These are phyloP conservation scores for Xylaria telfairii DNA, from an alignment of 495 filamentous ascomycete species.

Conservation along the genomic window DNA sequence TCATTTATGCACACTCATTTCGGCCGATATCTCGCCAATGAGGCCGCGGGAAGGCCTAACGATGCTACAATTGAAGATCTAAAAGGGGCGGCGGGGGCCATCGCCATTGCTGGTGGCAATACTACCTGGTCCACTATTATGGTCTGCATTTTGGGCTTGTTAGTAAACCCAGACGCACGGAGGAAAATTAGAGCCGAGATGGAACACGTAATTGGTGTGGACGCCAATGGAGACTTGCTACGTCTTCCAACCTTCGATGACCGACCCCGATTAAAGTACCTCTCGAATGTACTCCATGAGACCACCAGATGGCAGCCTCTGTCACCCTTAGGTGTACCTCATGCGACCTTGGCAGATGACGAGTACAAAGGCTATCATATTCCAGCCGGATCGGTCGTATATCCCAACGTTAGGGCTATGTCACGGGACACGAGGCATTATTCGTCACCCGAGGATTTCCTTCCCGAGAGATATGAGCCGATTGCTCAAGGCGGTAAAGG, in stretches of 20 bases:
- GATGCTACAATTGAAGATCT: constrained; percentile 52
- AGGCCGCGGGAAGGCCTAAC: constrained; percentile 34
- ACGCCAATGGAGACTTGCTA: constrained; percentile 31
- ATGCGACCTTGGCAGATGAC: constrained; percentile 60
- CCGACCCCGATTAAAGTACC: constrained; percentile 58
- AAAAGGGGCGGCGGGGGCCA: constrained; percentile 55
- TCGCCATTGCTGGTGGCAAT: constrained; percentile 58
- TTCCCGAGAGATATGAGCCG: constrained; percentile 53
- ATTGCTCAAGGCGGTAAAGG: constrained; percentile 52
- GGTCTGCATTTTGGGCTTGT: constrained; percentile 49
- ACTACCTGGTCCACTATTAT: constrained; percentile 50
- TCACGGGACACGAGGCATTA: constrained; percentile 48
- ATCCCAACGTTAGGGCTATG: constrained; percentile 57
- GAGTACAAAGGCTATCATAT: constrained; percentile 55
- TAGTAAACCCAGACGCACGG: constrained; percentile 54
- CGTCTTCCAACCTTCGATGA: constrained; percentile 58
- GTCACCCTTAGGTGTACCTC: constrained; percentile 65
- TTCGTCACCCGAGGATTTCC: constrained; percentile 47
- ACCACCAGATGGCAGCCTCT: constrained; percentile 67
- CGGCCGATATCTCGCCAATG: constrained; percentile 29
- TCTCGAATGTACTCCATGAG: constrained; percentile 60
- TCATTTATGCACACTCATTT: constrained; percentile 36
- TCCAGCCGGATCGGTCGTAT: constrained; percentile 51
- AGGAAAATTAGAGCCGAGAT: constrained; percentile 64
- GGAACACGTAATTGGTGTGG: constrained; percentile 55